Evolutionary conservation across 2,329 filamentous ascomycete genomes (phyloP).

Genomic region (Neopestalotiopsis rosae): DNA sequence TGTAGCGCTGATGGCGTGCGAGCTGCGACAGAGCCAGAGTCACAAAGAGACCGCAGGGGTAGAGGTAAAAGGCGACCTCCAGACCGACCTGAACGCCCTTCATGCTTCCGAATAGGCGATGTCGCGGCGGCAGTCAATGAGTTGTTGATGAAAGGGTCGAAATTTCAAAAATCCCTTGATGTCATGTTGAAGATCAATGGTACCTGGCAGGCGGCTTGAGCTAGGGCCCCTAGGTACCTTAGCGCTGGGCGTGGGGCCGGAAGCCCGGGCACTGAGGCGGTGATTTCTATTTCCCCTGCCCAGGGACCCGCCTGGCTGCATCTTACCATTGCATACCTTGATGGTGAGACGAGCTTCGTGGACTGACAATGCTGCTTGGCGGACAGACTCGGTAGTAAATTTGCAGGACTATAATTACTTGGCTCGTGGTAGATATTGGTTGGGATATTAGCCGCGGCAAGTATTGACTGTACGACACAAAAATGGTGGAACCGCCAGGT

Average conservation of each 20-base stretch:
- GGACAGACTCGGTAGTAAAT: too few relatives aligned
- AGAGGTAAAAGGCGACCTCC: constrained; percentile 46
- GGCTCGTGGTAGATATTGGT: too few relatives aligned
- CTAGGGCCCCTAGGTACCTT: neutral
- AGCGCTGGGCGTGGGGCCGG: neutral
- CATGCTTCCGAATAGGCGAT: constrained; percentile 30
- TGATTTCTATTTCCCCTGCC: neutral
- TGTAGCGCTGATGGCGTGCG: constrained; percentile 40
- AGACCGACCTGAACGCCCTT: constrained; percentile 41
- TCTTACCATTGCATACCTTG: too few relatives aligned
- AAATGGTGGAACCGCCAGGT: too few relatives aligned
- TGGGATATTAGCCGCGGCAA: too few relatives aligned
- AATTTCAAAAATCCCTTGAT: neutral
- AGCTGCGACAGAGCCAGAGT: constrained; percentile 43
- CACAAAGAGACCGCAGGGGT: constrained; percentile 44
- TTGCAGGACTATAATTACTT: too few relatives aligned
- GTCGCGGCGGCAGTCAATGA: neutral
- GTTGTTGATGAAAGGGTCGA: neutral
- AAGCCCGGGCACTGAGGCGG: neutral
- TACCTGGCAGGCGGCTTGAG: neutral
- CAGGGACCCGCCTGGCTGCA: too few relatives aligned
- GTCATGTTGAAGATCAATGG: neutral
- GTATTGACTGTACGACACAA: too few relatives aligned
- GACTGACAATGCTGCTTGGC: too few relatives aligned
- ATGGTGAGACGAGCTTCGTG: too few relatives aligned